phyloP scores from a whole-genome alignment of 805 yeast species.

The Zygosaccharomyces siamensis region DNA sequence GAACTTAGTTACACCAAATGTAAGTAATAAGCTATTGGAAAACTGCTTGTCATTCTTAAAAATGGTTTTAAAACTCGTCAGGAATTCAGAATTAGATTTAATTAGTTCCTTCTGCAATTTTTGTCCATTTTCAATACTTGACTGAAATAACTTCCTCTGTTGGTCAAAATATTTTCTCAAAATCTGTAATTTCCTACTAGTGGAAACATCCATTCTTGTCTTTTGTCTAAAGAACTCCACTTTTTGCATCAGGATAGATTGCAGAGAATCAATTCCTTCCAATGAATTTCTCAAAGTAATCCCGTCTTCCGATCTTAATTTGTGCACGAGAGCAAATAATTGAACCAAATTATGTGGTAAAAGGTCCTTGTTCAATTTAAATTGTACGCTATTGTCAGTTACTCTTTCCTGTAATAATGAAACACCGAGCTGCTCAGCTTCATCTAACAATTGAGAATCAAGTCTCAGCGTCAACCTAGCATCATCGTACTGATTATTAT shows the following conservation, averaged over 20 bases:
- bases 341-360: conserved; percentile 44
- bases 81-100: conserved; percentile 38
- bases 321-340: conserved; percentile 54
- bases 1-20: conserved; percentile 53
- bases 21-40: conserved; percentile 48
- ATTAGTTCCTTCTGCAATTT: conserved; percentile 35
- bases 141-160: conserved; percentile 46
- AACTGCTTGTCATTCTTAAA: conserved; percentile 51
- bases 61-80: conserved; percentile 54
- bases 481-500: conserved; percentile 52
- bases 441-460: conserved; percentile 27
- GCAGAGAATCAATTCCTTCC: conserved; percentile 55
- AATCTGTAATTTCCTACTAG: conserved; percentile 27
- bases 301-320: conserved; percentile 43
- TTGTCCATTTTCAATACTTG: conserved; percentile 38
- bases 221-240: conserved; percentile 36
- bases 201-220: conserved; percentile 27
- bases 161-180: conserved; percentile 45
- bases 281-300: conserved; percentile 51
- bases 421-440: conserved; percentile 37
- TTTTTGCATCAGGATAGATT: conserved; percentile 50
- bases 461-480: conserved; percentile 59
- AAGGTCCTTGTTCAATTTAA: conserved; percentile 35
- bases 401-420: conserved; percentile 38
- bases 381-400: conserved; percentile 37